phyloP scores from a whole-genome alignment of 2,329 filamentous ascomycete genomes.

The Podosphaera xanthii region DNA sequence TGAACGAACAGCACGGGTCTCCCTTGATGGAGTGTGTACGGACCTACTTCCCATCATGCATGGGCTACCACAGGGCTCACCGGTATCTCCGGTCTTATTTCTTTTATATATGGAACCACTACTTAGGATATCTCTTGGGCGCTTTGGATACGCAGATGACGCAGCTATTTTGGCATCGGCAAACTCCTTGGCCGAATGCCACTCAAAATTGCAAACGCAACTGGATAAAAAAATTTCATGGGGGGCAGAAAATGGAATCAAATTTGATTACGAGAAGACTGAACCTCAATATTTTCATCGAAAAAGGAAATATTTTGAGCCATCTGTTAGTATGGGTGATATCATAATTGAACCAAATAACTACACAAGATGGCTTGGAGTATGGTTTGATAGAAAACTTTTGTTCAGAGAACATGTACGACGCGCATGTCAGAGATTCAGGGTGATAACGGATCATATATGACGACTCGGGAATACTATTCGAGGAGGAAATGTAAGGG shows the following conservation, averaged over 20 bases:
- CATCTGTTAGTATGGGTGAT: background rate
- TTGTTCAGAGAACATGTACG: background rate
- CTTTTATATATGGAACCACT: background rate
- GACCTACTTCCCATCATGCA: background rate
- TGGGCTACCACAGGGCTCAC: background rate
- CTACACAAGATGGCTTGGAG: background rate
- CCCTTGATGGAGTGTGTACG: background rate
- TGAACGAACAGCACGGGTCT: background rate
- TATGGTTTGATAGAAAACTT: background rate
- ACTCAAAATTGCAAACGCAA: background rate
- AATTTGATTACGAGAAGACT: background rate
- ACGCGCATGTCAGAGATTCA: background rate
- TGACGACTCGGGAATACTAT: background rate
- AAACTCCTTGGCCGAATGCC: background rate
- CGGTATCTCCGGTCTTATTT: background rate
- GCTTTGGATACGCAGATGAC: background rate
- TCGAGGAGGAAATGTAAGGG: background rate
- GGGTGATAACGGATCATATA: background rate
- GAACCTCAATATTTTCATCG: background rate
- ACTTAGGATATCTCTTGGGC: background rate
- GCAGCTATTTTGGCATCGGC: background rate
- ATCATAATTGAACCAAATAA: background rate
- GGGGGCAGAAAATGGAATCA: background rate
- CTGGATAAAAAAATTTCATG: background rate
- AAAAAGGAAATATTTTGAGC: background rate